These are phyloP conservation scores for Vararia minispora DNA, from an alignment of 768 basidiomycete genomes.

Conservation along the genomic window DNA sequence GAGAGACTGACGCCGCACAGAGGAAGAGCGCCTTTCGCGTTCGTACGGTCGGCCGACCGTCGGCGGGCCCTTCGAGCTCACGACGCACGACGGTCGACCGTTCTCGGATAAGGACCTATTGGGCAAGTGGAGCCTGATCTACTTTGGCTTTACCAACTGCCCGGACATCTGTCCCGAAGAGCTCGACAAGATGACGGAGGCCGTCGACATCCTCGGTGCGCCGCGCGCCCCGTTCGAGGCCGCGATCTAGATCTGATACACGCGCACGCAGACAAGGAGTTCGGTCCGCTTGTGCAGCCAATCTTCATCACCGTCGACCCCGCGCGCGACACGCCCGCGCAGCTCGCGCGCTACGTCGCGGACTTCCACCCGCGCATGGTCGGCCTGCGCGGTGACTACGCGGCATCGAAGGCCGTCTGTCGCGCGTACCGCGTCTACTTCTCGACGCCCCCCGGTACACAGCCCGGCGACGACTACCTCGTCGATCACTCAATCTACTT, in stretches of 20 bases:
- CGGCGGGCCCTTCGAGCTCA: slow-evolving; percentile 82
- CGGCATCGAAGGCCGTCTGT: slow-evolving; percentile 76
- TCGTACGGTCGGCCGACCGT: slow-evolving; percentile 79
- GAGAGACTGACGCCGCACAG: too few relatives aligned
- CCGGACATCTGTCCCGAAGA: slow-evolving; percentile 99
- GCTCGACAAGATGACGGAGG: slow-evolving; percentile 83
- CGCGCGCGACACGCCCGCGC: slow-evolving; percentile 64
- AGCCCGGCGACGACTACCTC: slow-evolving; percentile 86
- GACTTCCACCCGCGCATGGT: slow-evolving; percentile 91
- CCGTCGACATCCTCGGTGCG: slow-evolving; percentile 66
- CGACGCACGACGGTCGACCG: slow-evolving; percentile 45
- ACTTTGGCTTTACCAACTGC: slow-evolving; percentile 99
- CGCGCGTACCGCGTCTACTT: slow-evolving; percentile 98
- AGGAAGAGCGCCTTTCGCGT: slow-evolving; percentile 60
- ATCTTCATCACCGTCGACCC: slow-evolving; percentile 97
- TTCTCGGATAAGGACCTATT: slow-evolving; percentile 80
- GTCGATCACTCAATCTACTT: slow-evolving; percentile 97
- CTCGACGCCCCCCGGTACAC: slow-evolving; percentile 84
- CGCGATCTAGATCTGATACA: too few relatives aligned
- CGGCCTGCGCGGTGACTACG: slow-evolving; percentile 83
- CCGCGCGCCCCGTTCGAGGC: not conserved
- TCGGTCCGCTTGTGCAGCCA: slow-evolving; percentile 69
- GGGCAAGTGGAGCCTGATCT: slow-evolving; percentile 85
- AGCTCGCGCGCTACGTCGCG: slow-evolving; percentile 51
- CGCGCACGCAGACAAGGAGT: slow-evolving; percentile 51